Conservation (phyloP, 768 basidiomycete genomes). For the Chalciporus chontae region DNA sequence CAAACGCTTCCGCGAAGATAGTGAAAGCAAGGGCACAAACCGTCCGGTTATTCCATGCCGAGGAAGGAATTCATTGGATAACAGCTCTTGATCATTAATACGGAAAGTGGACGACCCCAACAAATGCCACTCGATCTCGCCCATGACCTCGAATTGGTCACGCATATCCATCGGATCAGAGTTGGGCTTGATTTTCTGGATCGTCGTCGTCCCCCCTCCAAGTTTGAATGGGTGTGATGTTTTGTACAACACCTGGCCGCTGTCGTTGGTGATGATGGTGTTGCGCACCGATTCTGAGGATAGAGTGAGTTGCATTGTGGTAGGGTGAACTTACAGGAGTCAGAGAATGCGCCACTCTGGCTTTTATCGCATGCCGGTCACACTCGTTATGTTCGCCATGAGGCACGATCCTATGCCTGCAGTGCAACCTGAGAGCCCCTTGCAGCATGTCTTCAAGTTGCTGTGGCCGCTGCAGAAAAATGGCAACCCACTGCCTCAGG, state of each 20-base stretch:
- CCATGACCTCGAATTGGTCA: conserved; percentile 31
- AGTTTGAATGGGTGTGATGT: conserved; percentile 20
- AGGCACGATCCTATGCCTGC: no score
- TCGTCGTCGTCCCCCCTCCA: conserved; percentile 17
- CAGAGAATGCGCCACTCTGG: no score
- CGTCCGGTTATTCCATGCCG: conserved; percentile 16
- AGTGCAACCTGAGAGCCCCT: no score
- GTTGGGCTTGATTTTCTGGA: conserved; percentile 25
- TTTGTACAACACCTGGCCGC: conserved; percentile 29
- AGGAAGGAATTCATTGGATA: conserved; percentile 25
- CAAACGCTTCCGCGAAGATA: no score
- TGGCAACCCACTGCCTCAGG: no score
- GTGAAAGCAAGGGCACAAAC: no score
- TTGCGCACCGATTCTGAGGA: conserved; percentile 24
- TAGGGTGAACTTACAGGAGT: neutral
- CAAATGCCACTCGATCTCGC: conserved; percentile 33
- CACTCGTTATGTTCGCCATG: no score
- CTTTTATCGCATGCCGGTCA: no score
- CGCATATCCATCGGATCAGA: conserved; percentile 20
- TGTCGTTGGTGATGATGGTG: conserved; percentile 20
- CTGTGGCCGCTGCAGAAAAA: no score
- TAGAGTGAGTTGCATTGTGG: conserved; percentile 21
- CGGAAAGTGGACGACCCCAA: conserved; percentile 29
- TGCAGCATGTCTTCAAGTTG: no score
- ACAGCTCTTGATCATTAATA: conserved; percentile 24